These are phyloP conservation scores for Darksidea phi DNA, from an alignment of 495 filamentous ascomycete species.

Conservation along the genomic window DNA sequence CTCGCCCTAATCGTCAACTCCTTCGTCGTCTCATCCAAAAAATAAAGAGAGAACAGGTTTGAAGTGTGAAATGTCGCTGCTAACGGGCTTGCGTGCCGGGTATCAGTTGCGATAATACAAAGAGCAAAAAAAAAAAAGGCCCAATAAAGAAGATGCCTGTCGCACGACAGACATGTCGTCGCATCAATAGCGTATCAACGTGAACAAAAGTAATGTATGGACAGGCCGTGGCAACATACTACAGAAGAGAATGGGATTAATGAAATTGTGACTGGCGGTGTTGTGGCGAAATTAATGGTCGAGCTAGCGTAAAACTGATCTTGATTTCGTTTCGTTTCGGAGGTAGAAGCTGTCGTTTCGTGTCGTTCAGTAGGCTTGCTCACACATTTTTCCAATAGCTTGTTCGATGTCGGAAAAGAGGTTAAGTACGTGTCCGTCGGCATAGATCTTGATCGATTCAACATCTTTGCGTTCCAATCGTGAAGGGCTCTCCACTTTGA, in stretches of 20 bases:
- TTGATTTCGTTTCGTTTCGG: neutral
- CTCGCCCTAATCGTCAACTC: neutral
- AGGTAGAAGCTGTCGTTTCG: slow-evolving; percentile 13
- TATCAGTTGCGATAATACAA: slow-evolving; percentile 3
- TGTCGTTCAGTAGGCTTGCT: slow-evolving; percentile 35
- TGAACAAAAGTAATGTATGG: slow-evolving; percentile 1
- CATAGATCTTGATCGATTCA: slow-evolving; percentile 68
- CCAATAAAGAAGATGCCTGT: neutral
- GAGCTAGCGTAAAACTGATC: neutral
- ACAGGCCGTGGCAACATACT: slow-evolving; percentile 8
- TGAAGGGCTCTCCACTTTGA: slow-evolving; percentile 41
- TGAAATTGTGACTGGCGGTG: neutral
- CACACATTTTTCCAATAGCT: slow-evolving; percentile 42
- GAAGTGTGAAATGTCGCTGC: neutral
- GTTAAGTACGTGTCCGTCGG: slow-evolving; percentile 57
- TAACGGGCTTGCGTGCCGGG: neutral
- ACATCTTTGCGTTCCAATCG: slow-evolving; percentile 48
- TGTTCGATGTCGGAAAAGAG: slow-evolving; percentile 42
- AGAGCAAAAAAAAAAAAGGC: neutral
- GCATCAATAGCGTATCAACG: neutral
- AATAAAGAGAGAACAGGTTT: slow-evolving; percentile 2
- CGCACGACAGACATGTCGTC: neutral
- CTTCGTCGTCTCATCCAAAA: neutral
- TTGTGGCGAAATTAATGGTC: neutral
- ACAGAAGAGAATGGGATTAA: slow-evolving; percentile 2